Percentiles rank a stretch among this genome's conserved stretches.
Evolutionary conservation across 2,329 filamentous ascomycete species (phyloP).

Genomic region (Fusarium sp.): DNA sequence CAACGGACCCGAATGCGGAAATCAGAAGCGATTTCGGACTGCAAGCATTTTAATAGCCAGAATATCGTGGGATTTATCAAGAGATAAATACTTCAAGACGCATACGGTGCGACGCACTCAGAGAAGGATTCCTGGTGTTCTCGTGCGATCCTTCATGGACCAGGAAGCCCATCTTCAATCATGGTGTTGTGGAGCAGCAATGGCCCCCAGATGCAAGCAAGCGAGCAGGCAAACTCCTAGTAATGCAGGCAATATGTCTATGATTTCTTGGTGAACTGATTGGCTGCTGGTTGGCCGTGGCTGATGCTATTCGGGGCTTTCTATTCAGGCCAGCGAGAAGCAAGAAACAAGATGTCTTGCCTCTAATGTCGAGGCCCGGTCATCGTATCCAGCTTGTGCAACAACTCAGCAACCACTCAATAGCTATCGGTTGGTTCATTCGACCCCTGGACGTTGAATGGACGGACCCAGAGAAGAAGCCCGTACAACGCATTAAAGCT

Average conservation of each 20-base stretch:
- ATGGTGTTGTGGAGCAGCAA: conserved; percentile 38
- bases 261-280: conserved; percentile 9
- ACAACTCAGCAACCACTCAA: conserved; percentile 14
- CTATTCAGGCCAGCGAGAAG: conserved; percentile 19
- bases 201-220: conserved; percentile 38
- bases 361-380: conserved; percentile 6
- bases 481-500: conserved; percentile 15
- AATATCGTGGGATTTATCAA: conserved; percentile 20
- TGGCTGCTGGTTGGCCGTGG: conserved; percentile 23
- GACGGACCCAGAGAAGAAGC: conserved; percentile 1
- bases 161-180: conserved; percentile 22
- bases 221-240: conserved; percentile 33
- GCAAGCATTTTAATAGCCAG: conserved; percentile 27
- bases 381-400: conserved; percentile 35
- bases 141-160: conserved; percentile 15
- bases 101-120: conserved; percentile 31
- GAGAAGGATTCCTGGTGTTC: conserved; percentile 10
- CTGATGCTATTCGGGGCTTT: conserved; percentile 31
- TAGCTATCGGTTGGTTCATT: neutral
- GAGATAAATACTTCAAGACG: conserved; percentile 34
- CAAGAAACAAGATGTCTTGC: conserved; percentile 22
- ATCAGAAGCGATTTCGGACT: conserved; percentile 30
- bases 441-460: neutral
- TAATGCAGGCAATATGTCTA: conserved; percentile 21
- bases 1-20: conserved; percentile 38